phyloP scores from a whole-genome alignment of 83 land plant genomes.

The Isoetes engelmannii region DNA sequence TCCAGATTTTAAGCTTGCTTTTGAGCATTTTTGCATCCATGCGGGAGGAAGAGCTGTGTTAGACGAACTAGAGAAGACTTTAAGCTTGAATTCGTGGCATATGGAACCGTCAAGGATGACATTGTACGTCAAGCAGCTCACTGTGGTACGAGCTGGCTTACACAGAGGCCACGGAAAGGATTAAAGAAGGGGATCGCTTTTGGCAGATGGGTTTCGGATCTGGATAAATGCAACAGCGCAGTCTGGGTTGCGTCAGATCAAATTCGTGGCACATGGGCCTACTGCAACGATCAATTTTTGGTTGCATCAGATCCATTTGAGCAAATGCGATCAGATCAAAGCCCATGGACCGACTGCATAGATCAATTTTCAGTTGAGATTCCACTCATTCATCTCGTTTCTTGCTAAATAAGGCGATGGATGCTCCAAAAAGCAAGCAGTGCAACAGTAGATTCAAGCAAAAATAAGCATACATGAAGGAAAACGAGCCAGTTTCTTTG shows the following conservation, averaged over 20 bases:
- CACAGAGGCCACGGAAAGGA: conserved; percentile 40
- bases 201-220: conserved; percentile 54
- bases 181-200: conserved; percentile 34
- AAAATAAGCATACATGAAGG: no score
- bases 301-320: no score
- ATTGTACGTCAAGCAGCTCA: conserved; percentile 43
- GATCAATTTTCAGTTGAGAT: not conserved
- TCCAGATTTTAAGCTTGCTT: conserved; percentile 39
- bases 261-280: conserved; percentile 47
- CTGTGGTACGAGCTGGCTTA: conserved; percentile 49
- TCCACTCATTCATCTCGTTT: not conserved
- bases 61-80: conserved; percentile 49
- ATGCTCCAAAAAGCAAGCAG: no score
- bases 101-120: conserved; percentile 54
- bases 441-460: no score
- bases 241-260: conserved; percentile 49
- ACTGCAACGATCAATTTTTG: conserved; percentile 45
- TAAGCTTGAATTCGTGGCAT: conserved; percentile 33
- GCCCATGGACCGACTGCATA: no score
- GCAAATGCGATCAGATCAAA: no score
- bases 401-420: no score
- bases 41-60: conserved; percentile 40
- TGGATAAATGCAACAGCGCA: conserved; percentile 51
- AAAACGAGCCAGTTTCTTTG: no score
- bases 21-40: conserved; percentile 41